A percentile compares a stretch with the other conserved stretches of the same genome.
phyloP scores from a whole-genome alignment of 305 asterid species.

The Rubia tinctorum region DNA sequence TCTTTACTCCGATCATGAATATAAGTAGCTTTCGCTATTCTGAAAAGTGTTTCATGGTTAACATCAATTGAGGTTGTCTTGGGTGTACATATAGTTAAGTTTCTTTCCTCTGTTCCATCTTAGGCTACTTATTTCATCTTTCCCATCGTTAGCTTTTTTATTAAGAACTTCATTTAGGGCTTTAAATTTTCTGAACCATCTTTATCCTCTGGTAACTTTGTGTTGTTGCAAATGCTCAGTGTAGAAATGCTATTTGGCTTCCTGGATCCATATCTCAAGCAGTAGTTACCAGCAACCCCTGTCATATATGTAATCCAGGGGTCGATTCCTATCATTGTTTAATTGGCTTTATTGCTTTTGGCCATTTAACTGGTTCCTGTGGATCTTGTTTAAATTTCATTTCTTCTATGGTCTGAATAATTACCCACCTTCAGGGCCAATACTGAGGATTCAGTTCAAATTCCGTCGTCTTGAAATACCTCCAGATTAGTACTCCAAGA shows the following conservation, averaged over 20 bases:
- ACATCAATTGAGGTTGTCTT: not conserved
- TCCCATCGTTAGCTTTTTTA: not conserved
- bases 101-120: not conserved
- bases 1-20: not conserved
- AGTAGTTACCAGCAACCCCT: conserved; percentile 52
- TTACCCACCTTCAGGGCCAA: conserved; percentile 55
- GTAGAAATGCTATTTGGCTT: conserved; percentile 93
- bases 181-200: not conserved
- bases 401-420: conserved; percentile 20
- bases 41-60: not conserved
- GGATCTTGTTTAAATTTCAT: conserved; percentile 7
- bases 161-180: not conserved
- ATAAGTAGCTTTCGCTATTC: not conserved
- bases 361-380: not conserved
- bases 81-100: not conserved
- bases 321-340: not conserved
- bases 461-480: conserved; percentile 94
- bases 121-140: not conserved
- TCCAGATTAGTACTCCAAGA: conserved; percentile 59
- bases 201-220: conserved; percentile 22
- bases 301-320: conserved; percentile 92
- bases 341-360: not conserved
- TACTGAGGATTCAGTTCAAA: conserved; percentile 79
- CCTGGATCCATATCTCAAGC: conserved; percentile 90
- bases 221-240: conserved; percentile 41